A percentile compares a stretch with the other conserved stretches of the same genome.
Evolutionary conservation across 129 eudicot genomes (phyloP).

Genomic region (Flaveria trinervia): DNA sequence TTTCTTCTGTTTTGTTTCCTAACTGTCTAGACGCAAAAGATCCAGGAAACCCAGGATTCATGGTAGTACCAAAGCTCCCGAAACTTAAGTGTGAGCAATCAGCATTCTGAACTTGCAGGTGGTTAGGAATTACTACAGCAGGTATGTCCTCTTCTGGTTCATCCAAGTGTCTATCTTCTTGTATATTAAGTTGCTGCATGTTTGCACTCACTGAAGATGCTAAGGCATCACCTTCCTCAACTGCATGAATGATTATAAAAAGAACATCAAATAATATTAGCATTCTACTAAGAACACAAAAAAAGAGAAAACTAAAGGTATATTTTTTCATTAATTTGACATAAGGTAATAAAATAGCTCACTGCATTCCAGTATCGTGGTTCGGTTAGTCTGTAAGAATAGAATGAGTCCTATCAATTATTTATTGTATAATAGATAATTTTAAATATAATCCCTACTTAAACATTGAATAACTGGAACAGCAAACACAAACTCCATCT

Average conservation of each 20-base stretch:
- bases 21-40: slow-evolving; percentile 51
- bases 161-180: slow-evolving; percentile 50
- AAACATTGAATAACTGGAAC: too few species aligned
- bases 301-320: neutral
- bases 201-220: slow-evolving; percentile 75
- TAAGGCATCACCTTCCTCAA: slow-evolving; percentile 54
- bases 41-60: slow-evolving; percentile 53
- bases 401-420: neutral
- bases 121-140: slow-evolving; percentile 86
- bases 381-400: neutral
- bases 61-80: slow-evolving; percentile 80
- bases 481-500: too few species aligned
- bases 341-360: neutral
- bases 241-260: slow-evolving; percentile 29
- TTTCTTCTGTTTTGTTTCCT: slow-evolving; percentile 55
- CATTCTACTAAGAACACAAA: neutral
- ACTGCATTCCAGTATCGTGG: neutral
- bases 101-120: slow-evolving; percentile 80
- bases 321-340: neutral
- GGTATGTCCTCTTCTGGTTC: slow-evolving; percentile 63
- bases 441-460: neutral
- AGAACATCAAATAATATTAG: neutral
- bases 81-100: slow-evolving; percentile 93
- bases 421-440: neutral
- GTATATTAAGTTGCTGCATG: slow-evolving; percentile 68